Evolutionary conservation across 2,329 filamentous ascomycete genomes (phyloP).

Genomic region (Cladosporium oxysporum): DNA sequence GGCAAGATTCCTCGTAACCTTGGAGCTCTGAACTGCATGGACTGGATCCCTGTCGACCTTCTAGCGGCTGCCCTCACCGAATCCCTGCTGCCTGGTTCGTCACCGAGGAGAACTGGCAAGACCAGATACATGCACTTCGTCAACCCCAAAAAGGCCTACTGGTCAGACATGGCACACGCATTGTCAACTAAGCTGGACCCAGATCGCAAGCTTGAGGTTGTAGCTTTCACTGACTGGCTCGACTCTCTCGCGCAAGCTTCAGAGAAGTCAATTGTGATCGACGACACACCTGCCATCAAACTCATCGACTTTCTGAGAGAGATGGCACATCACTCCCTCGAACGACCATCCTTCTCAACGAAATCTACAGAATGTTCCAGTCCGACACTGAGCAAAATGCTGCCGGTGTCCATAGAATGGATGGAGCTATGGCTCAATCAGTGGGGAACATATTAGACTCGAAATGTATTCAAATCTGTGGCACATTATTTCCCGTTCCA

Average conservation of each 20-base stretch:
- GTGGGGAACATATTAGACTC: neutral
- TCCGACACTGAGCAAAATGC: neutral
- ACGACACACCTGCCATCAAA: neutral
- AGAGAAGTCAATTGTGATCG: neutral
- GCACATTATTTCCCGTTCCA: too few relatives aligned
- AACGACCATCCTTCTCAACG: neutral
- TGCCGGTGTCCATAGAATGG: neutral
- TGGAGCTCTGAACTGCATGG: slow-evolving; percentile 38
- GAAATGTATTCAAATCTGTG: too few relatives aligned
- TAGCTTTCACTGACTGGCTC: neutral
- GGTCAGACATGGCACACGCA: slow-evolving; percentile 18
- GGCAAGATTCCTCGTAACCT: slow-evolving; percentile 42
- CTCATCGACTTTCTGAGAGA: neutral
- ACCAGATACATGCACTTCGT: slow-evolving; percentile 28
- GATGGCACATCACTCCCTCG: neutral
- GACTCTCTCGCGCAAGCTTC: neutral
- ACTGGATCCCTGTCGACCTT: slow-evolving; percentile 50
- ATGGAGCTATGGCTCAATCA: neutral
- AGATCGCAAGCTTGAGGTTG: neutral
- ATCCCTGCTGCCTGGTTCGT: neutral
- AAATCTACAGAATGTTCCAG: neutral
- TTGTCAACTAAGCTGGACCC: slow-evolving; percentile 20
- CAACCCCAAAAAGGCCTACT: slow-evolving; percentile 31
- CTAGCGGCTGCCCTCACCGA: slow-evolving; percentile 42
- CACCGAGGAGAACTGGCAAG: neutral